Evolutionary conservation across 306 rosid genomes (phyloP), one percentile per base, ranked within the genome.

Genomic region (Sesbania bispinosa): DNA sequence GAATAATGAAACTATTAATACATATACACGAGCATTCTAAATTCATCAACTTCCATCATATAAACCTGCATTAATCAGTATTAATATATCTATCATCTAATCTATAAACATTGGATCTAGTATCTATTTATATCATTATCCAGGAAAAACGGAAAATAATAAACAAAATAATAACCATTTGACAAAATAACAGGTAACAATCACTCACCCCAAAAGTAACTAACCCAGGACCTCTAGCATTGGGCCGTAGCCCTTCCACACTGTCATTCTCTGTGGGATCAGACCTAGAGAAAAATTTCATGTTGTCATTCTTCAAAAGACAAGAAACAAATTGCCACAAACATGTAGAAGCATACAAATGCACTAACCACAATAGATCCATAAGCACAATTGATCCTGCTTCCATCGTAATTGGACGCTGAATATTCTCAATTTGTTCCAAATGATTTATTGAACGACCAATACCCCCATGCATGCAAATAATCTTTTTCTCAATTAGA

Each of bases 391-490:
- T 93, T 9, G 98, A 90, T 52, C 98, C 98, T 10, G 98, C 98
- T 81, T 93, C 98, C 98, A 93, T 93, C 10, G 98, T 77, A 68
- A 93, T 93, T 10, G 98, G 98, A 41, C 98, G 97, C 83, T 93
- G 98, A 75, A 93, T 86, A 82, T 72, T 87, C 84, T 93, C 96
- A 60, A 93, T 93, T 77, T 93, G 98, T 81, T 93, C 96, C 55
- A 93, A 83, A 74, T 93, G 98, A 79, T 90, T 93, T 77, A 93
- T 93, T 19, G 98, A 93, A 45, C 98, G 93, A 36, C 98, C 98
- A 21, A 93, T 93, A 75, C 98, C 98, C 52, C 98, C 98, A 71
- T 93, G 98, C 98, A 93, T 93, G 76, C 98, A 93, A 81, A 93
- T 90, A 27, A 93, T 93, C 74, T 93, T 93, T 83, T 90, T 93